Percentiles rank a stretch among this genome's conserved stretches.
Conservation (phyloP, 169 alveolate species). For the Plasmodium relictum region DNA sequence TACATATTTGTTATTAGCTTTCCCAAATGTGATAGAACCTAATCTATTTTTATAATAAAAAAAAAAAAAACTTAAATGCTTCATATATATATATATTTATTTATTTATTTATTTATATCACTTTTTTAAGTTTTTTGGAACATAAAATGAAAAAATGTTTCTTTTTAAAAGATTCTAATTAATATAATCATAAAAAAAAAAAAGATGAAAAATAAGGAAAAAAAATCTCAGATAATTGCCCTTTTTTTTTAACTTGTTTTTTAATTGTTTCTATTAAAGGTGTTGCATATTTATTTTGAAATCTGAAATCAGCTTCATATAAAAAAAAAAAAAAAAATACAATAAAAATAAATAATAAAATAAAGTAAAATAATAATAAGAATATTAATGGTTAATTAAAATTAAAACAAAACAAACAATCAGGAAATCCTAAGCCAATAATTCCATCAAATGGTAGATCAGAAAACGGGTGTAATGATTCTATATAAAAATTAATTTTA, state of each 20-base stretch:
- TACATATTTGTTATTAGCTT: slow-evolving; percentile 90
- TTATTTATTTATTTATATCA: neutral
- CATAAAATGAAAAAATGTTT: slow-evolving; percentile 90
- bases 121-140: slow-evolving; percentile 55
- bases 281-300: slow-evolving; percentile 33
- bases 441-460: slow-evolving; percentile 95
- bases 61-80: slow-evolving; percentile 1
- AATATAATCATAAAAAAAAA: neutral
- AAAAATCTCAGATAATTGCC: neutral
- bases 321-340: neutral
- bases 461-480: slow-evolving; percentile 91
- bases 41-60: slow-evolving; percentile 22
- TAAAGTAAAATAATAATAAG: neutral
- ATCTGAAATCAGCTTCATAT: slow-evolving; percentile 52
- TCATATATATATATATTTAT: slow-evolving; percentile 3
- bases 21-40: slow-evolving; percentile 87
- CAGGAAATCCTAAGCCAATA: slow-evolving; percentile 95
- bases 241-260: slow-evolving; percentile 68
- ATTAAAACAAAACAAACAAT: slow-evolving; percentile 37
- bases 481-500: slow-evolving; percentile 70
- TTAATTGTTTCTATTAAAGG: slow-evolving; percentile 87
- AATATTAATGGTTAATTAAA: neutral
- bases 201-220: no score
- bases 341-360: neutral
- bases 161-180: slow-evolving; percentile 84